Conservation (phyloP, 2,329 filamentous ascomycete genomes). For the Penicillium sp. region DNA sequence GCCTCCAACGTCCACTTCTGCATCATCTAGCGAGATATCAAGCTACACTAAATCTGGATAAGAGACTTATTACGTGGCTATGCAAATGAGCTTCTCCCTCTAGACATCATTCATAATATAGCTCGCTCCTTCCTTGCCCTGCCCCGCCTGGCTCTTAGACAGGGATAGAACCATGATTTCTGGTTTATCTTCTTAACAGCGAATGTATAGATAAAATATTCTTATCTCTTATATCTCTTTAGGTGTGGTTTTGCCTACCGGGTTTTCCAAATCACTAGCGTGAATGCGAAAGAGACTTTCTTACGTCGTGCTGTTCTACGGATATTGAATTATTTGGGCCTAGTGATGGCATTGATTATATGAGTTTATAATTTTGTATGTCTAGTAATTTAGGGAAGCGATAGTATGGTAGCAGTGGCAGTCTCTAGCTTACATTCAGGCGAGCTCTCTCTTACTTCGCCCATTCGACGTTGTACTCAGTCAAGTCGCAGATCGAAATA, state of each 20-base stretch:
- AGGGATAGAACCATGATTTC: slow-evolving; percentile 1
- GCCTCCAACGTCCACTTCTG: background rate
- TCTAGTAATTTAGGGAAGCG: no score
- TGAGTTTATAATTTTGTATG: no score
- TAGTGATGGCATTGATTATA: no score
- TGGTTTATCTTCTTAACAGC: slow-evolving; percentile 3
- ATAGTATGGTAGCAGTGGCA: no score
- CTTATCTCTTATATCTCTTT: background rate
- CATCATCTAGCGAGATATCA: background rate
- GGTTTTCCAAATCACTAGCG: background rate
- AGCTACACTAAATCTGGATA: background rate
- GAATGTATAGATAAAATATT: background rate
- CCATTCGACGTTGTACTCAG: no score
- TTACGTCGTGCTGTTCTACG: background rate
- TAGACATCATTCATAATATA: background rate
- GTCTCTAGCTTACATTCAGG: no score
- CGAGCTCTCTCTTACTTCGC: no score
- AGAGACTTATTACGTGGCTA: background rate
- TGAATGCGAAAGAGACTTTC: background rate
- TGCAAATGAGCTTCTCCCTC: background rate
- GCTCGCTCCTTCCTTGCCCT: background rate
- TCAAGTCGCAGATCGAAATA: no score
- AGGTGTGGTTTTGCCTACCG: background rate
- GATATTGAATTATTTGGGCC: no score
- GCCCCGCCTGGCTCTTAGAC: background rate